These are phyloP conservation scores for Aspergillus proliferans DNA, from an alignment of 2,329 filamentous ascomycete genomes.

Conservation along the genomic window DNA sequence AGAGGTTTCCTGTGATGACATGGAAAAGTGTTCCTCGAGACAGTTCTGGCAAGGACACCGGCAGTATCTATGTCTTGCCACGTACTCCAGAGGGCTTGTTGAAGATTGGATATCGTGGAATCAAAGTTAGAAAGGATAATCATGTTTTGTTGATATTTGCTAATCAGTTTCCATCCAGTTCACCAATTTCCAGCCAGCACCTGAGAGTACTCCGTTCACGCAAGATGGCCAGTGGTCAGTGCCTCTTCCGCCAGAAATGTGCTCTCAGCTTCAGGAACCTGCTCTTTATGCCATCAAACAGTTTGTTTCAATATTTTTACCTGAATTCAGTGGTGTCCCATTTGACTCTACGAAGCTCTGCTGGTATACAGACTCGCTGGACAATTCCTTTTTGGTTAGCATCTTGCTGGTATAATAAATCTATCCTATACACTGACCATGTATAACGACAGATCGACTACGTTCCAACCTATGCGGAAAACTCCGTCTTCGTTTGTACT, in stretches of 20 bases:
- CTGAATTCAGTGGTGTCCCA: neutral
- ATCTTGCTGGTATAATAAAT: too few species aligned
- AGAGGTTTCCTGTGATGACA: constrained; percentile 26
- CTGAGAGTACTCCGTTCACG: constrained; percentile 19
- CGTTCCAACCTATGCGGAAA: too few species aligned
- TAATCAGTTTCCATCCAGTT: constrained; percentile 13
- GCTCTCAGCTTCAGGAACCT: constrained; percentile 12
- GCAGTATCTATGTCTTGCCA: constrained; percentile 25
- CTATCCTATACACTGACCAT: too few species aligned
- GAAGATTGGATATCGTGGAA: neutral
- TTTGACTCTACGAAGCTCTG: neutral
- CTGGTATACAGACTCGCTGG: neutral
- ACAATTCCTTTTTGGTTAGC: neutral
- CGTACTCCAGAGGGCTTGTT: neutral
- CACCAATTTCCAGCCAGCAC: constrained; percentile 27
- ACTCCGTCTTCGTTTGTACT: too few species aligned
- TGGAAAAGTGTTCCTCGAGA: constrained; percentile 26
- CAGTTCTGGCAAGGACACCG: constrained; percentile 22
- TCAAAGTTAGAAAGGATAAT: neutral
- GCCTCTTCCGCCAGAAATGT: constrained; percentile 19
- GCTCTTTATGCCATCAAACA: neutral
- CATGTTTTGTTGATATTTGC: neutral
- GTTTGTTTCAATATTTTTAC: neutral
- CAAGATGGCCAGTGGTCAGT: constrained; percentile 29
- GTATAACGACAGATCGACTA: too few species aligned